A percentile compares a stretch with the other conserved stretches of the same genome.
Conservation (phyloP, 2,329 filamentous ascomycete genomes). For the Alternaria arborescens region DNA sequence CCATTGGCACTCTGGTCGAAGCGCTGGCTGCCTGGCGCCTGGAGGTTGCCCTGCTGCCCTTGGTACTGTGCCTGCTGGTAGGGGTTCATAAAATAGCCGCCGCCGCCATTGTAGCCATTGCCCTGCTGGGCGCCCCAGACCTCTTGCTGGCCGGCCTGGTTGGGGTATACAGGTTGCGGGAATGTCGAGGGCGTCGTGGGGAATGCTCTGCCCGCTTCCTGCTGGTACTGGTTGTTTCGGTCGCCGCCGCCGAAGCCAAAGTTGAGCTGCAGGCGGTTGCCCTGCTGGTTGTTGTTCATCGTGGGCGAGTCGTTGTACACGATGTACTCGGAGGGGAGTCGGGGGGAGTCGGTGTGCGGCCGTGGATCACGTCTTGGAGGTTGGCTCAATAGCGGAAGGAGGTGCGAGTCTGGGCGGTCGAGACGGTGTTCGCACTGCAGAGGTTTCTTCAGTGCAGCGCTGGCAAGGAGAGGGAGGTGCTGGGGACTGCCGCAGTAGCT, state of each 20-base stretch:
- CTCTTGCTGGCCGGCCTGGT: conserved; percentile 68
- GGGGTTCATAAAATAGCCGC: conserved; percentile 62
- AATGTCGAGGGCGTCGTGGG: conserved; percentile 90
- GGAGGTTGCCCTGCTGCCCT: conserved; percentile 59
- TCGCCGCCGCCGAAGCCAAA: conserved; percentile 56
- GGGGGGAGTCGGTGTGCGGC: conserved; percentile 16
- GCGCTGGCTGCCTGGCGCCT: conserved; percentile 62
- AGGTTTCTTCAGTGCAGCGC: conserved; percentile 27
- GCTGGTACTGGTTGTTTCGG: conserved; percentile 52
- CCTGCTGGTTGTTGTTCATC: conserved; percentile 51
- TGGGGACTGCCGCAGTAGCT: conserved; percentile 29
- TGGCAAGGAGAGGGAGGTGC: conserved; percentile 25
- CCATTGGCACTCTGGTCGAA: conserved; percentile 87
- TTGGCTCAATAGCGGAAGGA: conserved; percentile 19
- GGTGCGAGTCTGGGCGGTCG: conserved; percentile 21
- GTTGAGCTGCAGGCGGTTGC: conserved; percentile 61
- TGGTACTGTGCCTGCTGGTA: conserved; percentile 57
- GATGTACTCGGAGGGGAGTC: not conserved
- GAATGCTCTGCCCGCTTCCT: conserved; percentile 59
- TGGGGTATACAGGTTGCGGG: conserved; percentile 83
- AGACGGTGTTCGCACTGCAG: conserved; percentile 23
- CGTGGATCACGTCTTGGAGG: not conserved
- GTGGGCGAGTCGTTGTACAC: conserved; percentile 24
- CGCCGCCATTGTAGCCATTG: conserved; percentile 33
- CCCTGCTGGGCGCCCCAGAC: conserved; percentile 61